phyloP scores from a whole-genome alignment of 305 asterid species.

The Plantago coronopus region DNA sequence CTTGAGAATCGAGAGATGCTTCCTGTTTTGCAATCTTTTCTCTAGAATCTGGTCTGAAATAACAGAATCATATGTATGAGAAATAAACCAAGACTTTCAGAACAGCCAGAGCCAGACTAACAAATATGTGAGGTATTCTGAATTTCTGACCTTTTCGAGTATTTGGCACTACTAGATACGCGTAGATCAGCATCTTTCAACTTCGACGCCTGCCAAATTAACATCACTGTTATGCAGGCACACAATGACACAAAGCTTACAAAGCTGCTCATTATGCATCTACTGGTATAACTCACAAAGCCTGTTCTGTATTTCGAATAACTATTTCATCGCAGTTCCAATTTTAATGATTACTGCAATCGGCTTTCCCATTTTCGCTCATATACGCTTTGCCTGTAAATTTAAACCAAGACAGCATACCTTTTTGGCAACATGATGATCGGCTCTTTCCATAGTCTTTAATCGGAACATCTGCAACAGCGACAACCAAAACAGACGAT shows the following conservation, averaged over 20 bases:
- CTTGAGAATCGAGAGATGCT: slow-evolving; percentile 22
- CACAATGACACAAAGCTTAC: background rate
- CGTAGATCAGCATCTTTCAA: slow-evolving; percentile 18
- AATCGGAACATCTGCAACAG: slow-evolving; percentile 49
- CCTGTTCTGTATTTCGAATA: background rate
- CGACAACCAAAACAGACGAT: slow-evolving; percentile 3
- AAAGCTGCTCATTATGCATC: slow-evolving; percentile 6
- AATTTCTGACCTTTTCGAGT: slow-evolving; percentile 42
- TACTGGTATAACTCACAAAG: background rate
- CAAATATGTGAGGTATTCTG: slow-evolving; percentile 13
- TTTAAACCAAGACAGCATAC: slow-evolving; percentile 21
- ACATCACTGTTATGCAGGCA: background rate
- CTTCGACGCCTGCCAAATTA: slow-evolving; percentile 30
- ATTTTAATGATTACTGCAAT: background rate
- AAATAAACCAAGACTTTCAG: too few species aligned
- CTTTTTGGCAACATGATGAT: slow-evolving; percentile 46
- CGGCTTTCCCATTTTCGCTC: background rate
- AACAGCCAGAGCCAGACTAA: background rate
- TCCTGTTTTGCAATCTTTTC: slow-evolving; percentile 28
- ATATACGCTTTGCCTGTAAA: background rate
- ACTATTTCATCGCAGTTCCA: background rate
- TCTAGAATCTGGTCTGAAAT: slow-evolving; percentile 31
- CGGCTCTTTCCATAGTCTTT: slow-evolving; percentile 55
- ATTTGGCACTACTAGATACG: slow-evolving; percentile 22
- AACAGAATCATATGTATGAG: background rate